These are phyloP conservation scores for Pisolithus sp. DNA, from an alignment of 768 basidiomycete genomes.

Conservation along the genomic window DNA sequence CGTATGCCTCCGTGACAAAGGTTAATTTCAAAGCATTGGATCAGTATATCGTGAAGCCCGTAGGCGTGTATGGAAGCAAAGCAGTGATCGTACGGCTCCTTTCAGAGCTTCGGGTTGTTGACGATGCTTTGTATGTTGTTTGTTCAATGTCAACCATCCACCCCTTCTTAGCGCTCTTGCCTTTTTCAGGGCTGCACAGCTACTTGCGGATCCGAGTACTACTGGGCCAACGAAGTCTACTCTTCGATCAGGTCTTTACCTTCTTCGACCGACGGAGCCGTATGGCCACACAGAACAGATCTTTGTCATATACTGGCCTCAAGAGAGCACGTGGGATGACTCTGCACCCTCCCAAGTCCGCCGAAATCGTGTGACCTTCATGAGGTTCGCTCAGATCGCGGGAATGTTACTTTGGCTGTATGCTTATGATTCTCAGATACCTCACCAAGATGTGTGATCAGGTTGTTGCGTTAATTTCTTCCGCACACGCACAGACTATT, in stretches of 20 bases:
- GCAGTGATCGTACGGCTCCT: conserved; percentile 44
- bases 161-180: background rate
- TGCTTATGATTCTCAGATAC: conserved; percentile 35
- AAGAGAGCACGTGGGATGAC: conserved; percentile 54
- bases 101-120: conserved; percentile 28
- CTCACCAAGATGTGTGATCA: conserved; percentile 57
- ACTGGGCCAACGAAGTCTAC: conserved; percentile 10
- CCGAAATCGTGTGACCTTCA: conserved; percentile 54
- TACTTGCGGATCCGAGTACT: conserved; percentile 1
- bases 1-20: conserved; percentile 48
- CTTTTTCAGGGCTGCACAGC: conserved; percentile 2
- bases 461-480: conserved; percentile 44
- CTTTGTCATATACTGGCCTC: conserved; percentile 58
- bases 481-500: conserved; percentile 38
- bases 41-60: conserved; percentile 36
- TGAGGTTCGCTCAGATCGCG: conserved; percentile 37
- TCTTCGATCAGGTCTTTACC: conserved; percentile 45
- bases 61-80: conserved; percentile 55
- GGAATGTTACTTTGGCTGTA: background rate
- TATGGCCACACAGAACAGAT: conserved; percentile 18
- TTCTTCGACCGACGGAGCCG: conserved; percentile 19
- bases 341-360: conserved; percentile 36
- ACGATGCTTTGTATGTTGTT: conserved; percentile 34
- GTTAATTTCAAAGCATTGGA: conserved; percentile 54
- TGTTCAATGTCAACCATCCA: background rate